Conservation (phyloP, 2,329 filamentous ascomycete species). For the Neonectria coccinea region DNA sequence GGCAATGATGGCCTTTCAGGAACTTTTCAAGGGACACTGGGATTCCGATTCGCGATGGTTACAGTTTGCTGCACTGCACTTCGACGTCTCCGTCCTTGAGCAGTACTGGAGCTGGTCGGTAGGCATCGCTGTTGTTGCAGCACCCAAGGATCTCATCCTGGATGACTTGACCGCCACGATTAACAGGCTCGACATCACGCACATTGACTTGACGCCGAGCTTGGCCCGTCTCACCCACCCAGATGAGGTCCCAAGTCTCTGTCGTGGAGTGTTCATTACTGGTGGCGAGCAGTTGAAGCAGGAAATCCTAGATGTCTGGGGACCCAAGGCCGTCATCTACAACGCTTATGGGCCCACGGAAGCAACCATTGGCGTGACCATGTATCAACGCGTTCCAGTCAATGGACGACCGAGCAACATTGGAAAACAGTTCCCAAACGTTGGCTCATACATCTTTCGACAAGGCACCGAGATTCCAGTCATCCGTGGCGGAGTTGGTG, state of each 20-base stretch:
- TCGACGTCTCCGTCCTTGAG: slow-evolving; percentile 92
- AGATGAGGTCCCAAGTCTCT: slow-evolving; percentile 82
- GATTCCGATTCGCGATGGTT: slow-evolving; percentile 80
- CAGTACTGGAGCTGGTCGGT: slow-evolving; percentile 97
- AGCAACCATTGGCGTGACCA: slow-evolving; percentile 91
- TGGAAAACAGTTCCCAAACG: slow-evolving; percentile 86
- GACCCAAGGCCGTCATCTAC: slow-evolving; percentile 82
- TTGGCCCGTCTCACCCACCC: slow-evolving; percentile 83
- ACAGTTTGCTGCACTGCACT: slow-evolving; percentile 94
- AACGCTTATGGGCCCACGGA: slow-evolving; percentile 95
- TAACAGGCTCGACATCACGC: slow-evolving; percentile 78
- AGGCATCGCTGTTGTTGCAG: slow-evolving; percentile 85
- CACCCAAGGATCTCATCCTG: slow-evolving; percentile 85
- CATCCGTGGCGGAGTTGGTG: slow-evolving; percentile 81
- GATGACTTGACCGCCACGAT: slow-evolving; percentile 84
- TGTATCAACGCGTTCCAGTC: slow-evolving; percentile 82
- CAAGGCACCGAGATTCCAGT: slow-evolving; percentile 78
- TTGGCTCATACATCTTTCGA: slow-evolving; percentile 82
- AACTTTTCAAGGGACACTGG: slow-evolving; percentile 82
- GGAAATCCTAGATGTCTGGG: slow-evolving; percentile 90
- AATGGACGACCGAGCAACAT: slow-evolving; percentile 90
- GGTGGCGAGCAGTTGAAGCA: slow-evolving; percentile 90
- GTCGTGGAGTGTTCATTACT: slow-evolving; percentile 89
- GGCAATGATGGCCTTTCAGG: slow-evolving; percentile 87
- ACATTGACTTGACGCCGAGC: slow-evolving; percentile 92